These are phyloP conservation scores for Leptoxyphium fumago DNA, from an alignment of 2,329 filamentous ascomycete genomes.

Conservation along the genomic window DNA sequence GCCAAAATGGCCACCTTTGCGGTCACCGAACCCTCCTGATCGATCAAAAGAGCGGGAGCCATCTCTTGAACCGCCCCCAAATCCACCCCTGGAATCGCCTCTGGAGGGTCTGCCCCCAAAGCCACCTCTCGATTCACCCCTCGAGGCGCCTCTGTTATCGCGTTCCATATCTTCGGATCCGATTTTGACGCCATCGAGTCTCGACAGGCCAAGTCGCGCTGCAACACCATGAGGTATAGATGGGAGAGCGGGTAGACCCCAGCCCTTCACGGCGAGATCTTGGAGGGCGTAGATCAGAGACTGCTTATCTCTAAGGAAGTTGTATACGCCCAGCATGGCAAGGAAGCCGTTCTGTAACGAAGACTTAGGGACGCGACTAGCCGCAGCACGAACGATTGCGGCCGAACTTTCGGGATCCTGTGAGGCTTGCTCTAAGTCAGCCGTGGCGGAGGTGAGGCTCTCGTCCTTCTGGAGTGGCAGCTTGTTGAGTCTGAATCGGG, in stretches of 20 bases:
- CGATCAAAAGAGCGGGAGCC: neutral
- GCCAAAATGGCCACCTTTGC: neutral
- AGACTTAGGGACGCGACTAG: slow-evolving; percentile 26
- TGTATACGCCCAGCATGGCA: slow-evolving; percentile 41
- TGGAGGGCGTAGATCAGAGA: slow-evolving; percentile 38
- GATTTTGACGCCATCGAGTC: slow-evolving; percentile 17
- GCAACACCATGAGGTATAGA: slow-evolving; percentile 17
- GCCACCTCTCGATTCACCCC: slow-evolving; percentile 6
- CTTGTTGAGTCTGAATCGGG: slow-evolving; percentile 38
- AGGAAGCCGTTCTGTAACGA: slow-evolving; percentile 39
- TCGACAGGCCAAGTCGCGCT: slow-evolving; percentile 13
- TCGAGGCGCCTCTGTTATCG: slow-evolving; percentile 2
- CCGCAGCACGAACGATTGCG: slow-evolving; percentile 24
- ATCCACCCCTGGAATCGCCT: slow-evolving; percentile 1
- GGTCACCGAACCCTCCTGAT: neutral
- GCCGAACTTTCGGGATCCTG: slow-evolving; percentile 32
- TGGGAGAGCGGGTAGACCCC: slow-evolving; percentile 40
- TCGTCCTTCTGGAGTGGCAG: slow-evolving; percentile 46
- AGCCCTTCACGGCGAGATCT: slow-evolving; percentile 35
- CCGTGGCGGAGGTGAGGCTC: slow-evolving; percentile 35
- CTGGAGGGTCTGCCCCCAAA: neutral
- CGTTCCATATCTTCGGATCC: slow-evolving; percentile 2
- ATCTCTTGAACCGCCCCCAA: slow-evolving; percentile 4
- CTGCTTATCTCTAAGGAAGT: slow-evolving; percentile 21
- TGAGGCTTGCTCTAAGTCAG: slow-evolving; percentile 29